Base-by-base conservation (phyloP, 1,284 basidiomycete genomes). In the Hortiboletus rubellus region DNA sequence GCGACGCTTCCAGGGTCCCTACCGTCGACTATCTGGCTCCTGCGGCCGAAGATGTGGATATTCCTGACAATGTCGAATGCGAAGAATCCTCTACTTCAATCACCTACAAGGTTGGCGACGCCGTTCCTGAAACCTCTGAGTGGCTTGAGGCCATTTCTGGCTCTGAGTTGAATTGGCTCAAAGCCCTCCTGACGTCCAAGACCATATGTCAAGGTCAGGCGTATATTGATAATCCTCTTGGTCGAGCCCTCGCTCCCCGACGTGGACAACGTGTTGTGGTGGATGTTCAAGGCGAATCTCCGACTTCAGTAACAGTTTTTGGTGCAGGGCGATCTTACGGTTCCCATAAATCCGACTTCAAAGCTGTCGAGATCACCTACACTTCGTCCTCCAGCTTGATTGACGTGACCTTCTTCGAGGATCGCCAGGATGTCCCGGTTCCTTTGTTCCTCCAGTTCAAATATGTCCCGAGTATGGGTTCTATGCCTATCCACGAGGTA, bases 111-210 rank as follows among this genome's bases (percentile, higher is more conserved):
- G 71, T 95, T 52, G 83, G 81, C 36, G 67, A 77, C 7, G 60
- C 68, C 14, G 66, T 92, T 31, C 93, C 93, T 2, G 72, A 83
- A 17, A 68, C 80, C 2, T 76, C 83, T 2, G 80, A 83, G 38
- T 99, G 96, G 96, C 82, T 98, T 54, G 89, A 94, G 67, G 79
- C 81, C 47, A 81, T 99, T 53, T 92, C 92, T 52, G 96, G 96
- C 27, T 76, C 85, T 45, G 77, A 87, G 60, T 81, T 95, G 60
- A 85, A 79, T 71, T 98, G 96, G 96, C 80, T 96, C 49, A 83
- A 89, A 51, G 96, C 96, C 15, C 82, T 97, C 50, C 76, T 97
- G 58, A 86, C 87, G 7, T 91, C 91, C 30, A 79, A 84, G 54
- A 95, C 86, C 61, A 84, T 98, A 62, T 87, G 96, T 24, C 94